Percentiles rank a stretch among this genome's conserved stretches.
Evolutionary conservation across 2,329 filamentous ascomycete species (phyloP).

Genomic region (Bipolaris cookei): DNA sequence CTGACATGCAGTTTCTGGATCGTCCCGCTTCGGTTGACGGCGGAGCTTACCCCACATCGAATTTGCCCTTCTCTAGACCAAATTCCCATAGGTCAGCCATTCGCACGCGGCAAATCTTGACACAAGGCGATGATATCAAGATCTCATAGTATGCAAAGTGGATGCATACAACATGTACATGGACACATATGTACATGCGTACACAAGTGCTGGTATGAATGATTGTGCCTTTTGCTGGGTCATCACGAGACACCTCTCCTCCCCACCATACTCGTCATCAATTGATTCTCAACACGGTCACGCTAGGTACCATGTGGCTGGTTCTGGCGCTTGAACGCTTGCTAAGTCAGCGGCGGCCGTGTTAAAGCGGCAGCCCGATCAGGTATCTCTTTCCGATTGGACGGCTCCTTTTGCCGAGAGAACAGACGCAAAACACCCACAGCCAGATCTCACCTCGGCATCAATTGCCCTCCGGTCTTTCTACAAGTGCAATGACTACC

Average conservation of each 20-base stretch:
- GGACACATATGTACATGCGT: not conserved
- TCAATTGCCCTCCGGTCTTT: not conserved
- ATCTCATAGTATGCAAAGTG: not conserved
- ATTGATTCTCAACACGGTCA: not conserved
- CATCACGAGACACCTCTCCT: not conserved
- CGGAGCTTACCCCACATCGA: constrained; percentile 8
- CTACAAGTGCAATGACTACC: not conserved
- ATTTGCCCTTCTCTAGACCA: not conserved
- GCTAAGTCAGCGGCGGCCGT: not conserved
- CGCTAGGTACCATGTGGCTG: not conserved
- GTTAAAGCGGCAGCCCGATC: not conserved
- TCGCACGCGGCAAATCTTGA: not conserved
- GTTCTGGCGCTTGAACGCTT: not conserved
- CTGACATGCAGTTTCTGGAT: constrained; percentile 11
- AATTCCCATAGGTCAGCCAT: not conserved
- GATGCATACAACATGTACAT: not conserved
- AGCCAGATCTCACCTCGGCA: not conserved
- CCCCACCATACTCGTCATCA: constrained; percentile 1
- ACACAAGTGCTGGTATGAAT: not conserved
- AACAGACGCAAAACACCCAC: not conserved
- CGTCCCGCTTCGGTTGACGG: constrained; percentile 12
- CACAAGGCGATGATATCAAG: not conserved
- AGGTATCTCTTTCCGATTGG: not conserved
- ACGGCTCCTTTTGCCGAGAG: not conserved
- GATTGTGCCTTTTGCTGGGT: not conserved